Conservation (phyloP, 495 filamentous ascomycete genomes). For the Lophiostoma macrostomum region DNA sequence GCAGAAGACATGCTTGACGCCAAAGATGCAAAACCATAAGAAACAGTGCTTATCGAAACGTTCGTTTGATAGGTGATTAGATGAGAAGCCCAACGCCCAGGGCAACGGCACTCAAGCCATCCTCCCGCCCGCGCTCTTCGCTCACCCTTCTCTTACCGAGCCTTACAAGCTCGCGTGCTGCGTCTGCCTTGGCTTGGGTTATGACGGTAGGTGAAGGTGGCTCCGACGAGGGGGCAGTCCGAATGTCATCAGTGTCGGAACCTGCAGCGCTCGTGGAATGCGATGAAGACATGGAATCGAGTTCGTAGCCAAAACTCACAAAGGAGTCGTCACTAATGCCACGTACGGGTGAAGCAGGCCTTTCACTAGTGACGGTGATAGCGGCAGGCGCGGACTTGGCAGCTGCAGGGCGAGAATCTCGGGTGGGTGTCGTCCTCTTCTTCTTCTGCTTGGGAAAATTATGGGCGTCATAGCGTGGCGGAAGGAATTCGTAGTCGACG, state of each 20-base stretch:
- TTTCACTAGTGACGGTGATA: not conserved
- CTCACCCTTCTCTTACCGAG: slow-evolving; percentile 14
- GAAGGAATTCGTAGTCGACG: slow-evolving; percentile 12
- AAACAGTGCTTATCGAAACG: too few relatives aligned
- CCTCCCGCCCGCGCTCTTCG: slow-evolving; percentile 11
- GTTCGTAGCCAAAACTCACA: slow-evolving; percentile 23
- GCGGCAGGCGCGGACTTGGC: not conserved
- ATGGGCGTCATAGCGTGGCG: slow-evolving; percentile 32
- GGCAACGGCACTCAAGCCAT: slow-evolving; percentile 14
- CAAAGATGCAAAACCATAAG: too few relatives aligned
- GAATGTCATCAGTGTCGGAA: slow-evolving; percentile 14
- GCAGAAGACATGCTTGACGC: too few relatives aligned
- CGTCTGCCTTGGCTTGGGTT: slow-evolving; percentile 21
- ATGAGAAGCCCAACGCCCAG: slow-evolving; percentile 20
- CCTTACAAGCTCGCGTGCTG: not conserved
- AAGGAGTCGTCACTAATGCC: slow-evolving; percentile 24
- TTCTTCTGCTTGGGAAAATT: slow-evolving; percentile 16
- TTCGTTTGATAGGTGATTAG: too few relatives aligned
- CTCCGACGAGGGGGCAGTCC: slow-evolving; percentile 13
- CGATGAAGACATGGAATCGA: slow-evolving; percentile 14
- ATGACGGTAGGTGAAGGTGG: slow-evolving; percentile 22
- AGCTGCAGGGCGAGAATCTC: too few relatives aligned
- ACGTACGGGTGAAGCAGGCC: slow-evolving; percentile 17
- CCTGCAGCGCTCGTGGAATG: slow-evolving; percentile 3
- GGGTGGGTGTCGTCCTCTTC: too few relatives aligned